Evolutionary conservation across 805 yeast species (phyloP).

Genomic region (Schwanniomyces vanrijiae): DNA sequence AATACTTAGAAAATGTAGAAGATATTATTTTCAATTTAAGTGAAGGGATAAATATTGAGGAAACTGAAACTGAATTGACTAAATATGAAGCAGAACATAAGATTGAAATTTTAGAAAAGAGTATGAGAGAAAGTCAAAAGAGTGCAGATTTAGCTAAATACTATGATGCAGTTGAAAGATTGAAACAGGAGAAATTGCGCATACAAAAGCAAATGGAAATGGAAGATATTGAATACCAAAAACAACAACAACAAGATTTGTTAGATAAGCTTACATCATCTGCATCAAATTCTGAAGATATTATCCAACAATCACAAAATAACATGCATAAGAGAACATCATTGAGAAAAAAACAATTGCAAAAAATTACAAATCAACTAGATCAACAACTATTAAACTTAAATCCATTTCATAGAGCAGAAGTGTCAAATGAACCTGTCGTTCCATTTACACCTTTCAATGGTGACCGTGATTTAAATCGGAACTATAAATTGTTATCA

Average conservation of each 20-base stretch:
- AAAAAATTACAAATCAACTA: conserved; percentile 58
- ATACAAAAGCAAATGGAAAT: conserved; percentile 60
- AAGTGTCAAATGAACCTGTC: conserved; percentile 14
- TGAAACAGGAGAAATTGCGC: conserved; percentile 65
- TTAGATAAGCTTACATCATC: conserved; percentile 38
- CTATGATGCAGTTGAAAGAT: conserved; percentile 52
- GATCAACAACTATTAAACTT: conserved; percentile 37
- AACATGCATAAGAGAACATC: conserved; percentile 58
- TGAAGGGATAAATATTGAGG: conserved; percentile 66
- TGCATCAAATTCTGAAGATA: conserved; percentile 35
- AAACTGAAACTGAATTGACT: conserved; percentile 63
- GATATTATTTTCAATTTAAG: conserved; percentile 74
- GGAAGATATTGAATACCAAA: conserved; percentile 40
- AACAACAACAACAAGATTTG: conserved; percentile 41
- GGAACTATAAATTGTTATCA: conserved; percentile 48
- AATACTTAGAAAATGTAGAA: conserved; percentile 83
- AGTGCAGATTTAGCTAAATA: conserved; percentile 66
- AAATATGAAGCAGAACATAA: conserved; percentile 74
- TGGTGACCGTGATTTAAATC: conserved; percentile 72
- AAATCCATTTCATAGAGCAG: conserved; percentile 23
- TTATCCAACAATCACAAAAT: conserved; percentile 37
- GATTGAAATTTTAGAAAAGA: conserved; percentile 73
- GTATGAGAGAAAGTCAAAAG: conserved; percentile 60
- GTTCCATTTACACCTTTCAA: conserved; percentile 91
- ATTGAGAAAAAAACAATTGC: conserved; percentile 60